Evolutionary conservation across 805 yeast genomes (phyloP).

Genomic region (Yamadazyma sp.): DNA sequence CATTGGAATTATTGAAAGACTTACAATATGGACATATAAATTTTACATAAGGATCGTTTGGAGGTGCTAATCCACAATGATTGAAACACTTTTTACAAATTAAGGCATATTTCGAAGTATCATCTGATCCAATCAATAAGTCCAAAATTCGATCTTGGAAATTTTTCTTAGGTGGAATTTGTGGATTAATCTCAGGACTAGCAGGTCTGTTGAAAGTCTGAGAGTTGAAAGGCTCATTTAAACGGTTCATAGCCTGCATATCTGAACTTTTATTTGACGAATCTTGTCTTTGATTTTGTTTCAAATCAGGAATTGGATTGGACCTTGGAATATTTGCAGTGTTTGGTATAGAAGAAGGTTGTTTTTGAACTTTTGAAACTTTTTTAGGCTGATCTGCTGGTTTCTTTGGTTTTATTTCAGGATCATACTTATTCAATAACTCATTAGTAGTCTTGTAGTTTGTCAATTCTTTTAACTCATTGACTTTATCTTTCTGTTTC

Average conservation of each 20-base stretch:
- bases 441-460: constrained; percentile 74
- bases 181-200: too few relatives aligned
- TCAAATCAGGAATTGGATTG: too few relatives aligned
- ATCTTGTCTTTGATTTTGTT: too few relatives aligned
- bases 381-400: not conserved
- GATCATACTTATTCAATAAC: constrained; percentile 57
- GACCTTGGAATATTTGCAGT: not conserved
- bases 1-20: constrained; percentile 23
- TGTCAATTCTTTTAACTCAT: constrained; percentile 67
- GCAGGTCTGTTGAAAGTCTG: constrained; percentile 1
- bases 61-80: constrained; percentile 83
- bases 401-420: constrained; percentile 3
- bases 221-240: too few relatives aligned
- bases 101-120: constrained; percentile 63
- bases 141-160: constrained; percentile 39
- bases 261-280: not conserved
- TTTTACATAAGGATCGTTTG: constrained; percentile 49
- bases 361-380: not conserved
- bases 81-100: constrained; percentile 63
- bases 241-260: too few relatives aligned
- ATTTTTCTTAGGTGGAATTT: constrained; percentile 14
- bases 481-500: constrained; percentile 53
- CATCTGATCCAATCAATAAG: constrained; percentile 51
- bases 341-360: not conserved
- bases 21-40: constrained; percentile 72